Percentiles rank a stretch among this genome's conserved stretches.
Evolutionary conservation across 148 eudicot species (phyloP).

Genomic region (Silene conica): DNA sequence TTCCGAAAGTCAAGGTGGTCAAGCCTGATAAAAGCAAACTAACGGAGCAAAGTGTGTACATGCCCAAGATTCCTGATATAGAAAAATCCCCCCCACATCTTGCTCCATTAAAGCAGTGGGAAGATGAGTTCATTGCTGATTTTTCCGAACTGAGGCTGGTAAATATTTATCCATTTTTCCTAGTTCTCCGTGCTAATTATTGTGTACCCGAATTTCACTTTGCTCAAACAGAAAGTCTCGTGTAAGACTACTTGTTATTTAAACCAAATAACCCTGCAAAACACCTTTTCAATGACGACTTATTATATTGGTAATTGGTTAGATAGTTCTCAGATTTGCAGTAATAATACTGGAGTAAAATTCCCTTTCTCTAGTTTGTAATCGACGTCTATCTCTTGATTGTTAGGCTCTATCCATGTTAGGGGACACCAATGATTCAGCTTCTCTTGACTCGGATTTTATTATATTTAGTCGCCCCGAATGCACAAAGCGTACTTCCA

Average conservation of each 20-base stretch:
- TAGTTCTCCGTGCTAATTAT: background rate
- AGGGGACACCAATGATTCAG: constrained; percentile 24
- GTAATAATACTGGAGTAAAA: no score
- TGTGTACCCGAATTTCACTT: no score
- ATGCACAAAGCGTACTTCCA: constrained; percentile 8
- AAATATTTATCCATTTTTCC: constrained; percentile 5
- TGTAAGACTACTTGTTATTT: no score
- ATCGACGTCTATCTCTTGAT: background rate
- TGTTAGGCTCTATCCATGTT: constrained; percentile 44
- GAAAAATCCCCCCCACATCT: constrained; percentile 69
- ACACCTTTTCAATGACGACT: background rate
- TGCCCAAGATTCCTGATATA: constrained; percentile 86
- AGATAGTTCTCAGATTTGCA: background rate
- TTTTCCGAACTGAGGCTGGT: constrained; percentile 80
- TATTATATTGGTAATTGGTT: no score
- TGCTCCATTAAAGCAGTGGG: constrained; percentile 70
- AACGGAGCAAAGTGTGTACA: constrained; percentile 72
- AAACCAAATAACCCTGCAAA: background rate
- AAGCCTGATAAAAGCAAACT: constrained; percentile 49
- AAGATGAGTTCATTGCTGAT: constrained; percentile 66
- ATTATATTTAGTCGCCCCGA: constrained; percentile 16
- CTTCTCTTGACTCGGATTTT: constrained; percentile 19
- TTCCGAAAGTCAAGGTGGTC: constrained; percentile 76
- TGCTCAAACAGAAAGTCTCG: no score
- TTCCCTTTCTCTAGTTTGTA: no score